These are phyloP conservation scores for Benincasa hispida DNA, from an alignment of 306 rosid species.

Conservation along the genomic window DNA sequence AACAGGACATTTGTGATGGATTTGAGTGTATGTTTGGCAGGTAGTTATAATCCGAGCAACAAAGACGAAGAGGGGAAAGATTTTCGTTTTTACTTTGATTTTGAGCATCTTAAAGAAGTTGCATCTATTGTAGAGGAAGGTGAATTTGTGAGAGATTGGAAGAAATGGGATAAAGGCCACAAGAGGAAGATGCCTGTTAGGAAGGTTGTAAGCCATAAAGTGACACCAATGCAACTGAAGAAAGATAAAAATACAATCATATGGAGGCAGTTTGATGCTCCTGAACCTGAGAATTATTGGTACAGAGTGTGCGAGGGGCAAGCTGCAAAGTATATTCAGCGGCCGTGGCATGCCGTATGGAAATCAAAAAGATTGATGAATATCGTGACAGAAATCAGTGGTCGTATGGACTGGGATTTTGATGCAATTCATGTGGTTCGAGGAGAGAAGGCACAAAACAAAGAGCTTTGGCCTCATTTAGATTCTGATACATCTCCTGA, in stretches of 20 bases:
- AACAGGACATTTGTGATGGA: slow-evolving; percentile 95
- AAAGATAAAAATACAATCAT: slow-evolving; percentile 59
- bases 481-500: slow-evolving; percentile 80
- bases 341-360: slow-evolving; percentile 98
- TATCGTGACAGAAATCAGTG: slow-evolving; percentile 78
- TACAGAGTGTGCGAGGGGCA: slow-evolving; percentile 92
- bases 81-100: slow-evolving; percentile 86
- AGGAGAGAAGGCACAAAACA: slow-evolving; percentile 82
- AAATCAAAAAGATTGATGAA: slow-evolving; percentile 96
- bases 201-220: slow-evolving; percentile 61
- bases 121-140: slow-evolving; percentile 79
- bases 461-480: slow-evolving; percentile 87
- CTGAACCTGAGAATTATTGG: slow-evolving; percentile 97
- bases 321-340: slow-evolving; percentile 66
- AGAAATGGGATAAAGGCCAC: slow-evolving; percentile 67
- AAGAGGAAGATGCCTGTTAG: slow-evolving; percentile 54
- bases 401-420: slow-evolving; percentile 94
- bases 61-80: slow-evolving; percentile 93
- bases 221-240: slow-evolving; percentile 72
- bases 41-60: slow-evolving; percentile 51
- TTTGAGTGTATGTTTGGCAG: slow-evolving; percentile 64
- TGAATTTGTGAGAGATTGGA: slow-evolving; percentile 80
- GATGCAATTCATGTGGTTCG: slow-evolving; percentile 89
- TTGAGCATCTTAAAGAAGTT: slow-evolving; percentile 89
- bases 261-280: slow-evolving; percentile 84